Evolutionary conservation across 2,329 filamentous ascomycete species (phyloP), one percentile per base, ranked within the genome.

Genomic region (Microascus cirrosus): DNA sequence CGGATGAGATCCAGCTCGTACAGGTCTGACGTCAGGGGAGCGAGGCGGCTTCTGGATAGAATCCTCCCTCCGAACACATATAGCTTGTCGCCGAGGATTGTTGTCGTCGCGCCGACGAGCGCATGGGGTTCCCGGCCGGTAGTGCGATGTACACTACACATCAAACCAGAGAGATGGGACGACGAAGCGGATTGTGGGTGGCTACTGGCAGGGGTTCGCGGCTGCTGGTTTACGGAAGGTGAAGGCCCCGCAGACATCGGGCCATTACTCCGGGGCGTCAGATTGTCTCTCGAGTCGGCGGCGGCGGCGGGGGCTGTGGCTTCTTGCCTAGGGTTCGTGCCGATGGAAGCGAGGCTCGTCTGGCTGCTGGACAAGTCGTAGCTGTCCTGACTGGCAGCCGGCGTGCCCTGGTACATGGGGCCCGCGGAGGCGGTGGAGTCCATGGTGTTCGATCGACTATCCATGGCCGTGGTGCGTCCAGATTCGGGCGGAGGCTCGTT

Each of bases 11-110:
- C 93, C 58, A 99, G 76, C 70, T 97, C 93, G 71, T 96, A 97
- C 60, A 99, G 76, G 66, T 96, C 90, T 6, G 91, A 87, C 0
- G 92, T 96, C 61, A 99, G 75, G 55, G 90, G 86, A 6, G 81
- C 77, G 10, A 92, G 90, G 58, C 89, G 84, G 62, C 85, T 93
- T 63, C 90, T 79, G 15, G 94, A 96, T 56, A 97, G 74, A 64
- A 95, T 84, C 57, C 93, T 82, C 8, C 94, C 94, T 53, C 94
- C 94, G 74, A 97, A 99, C 3, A 97, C 92, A 69, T 96, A 99
- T 24, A 99, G 79, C 70, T 95, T 96, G 71, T 99, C 94, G 32
- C 93, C 94, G 1, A 99, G 72, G 54, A 97, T 89, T 0, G 94
- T 97, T 0, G 94, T 97, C 0, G 94, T 96, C 5, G 94, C 93